phyloP scores from a whole-genome alignment of 179 eudicot species.

The Corrigiola litoralis region DNA sequence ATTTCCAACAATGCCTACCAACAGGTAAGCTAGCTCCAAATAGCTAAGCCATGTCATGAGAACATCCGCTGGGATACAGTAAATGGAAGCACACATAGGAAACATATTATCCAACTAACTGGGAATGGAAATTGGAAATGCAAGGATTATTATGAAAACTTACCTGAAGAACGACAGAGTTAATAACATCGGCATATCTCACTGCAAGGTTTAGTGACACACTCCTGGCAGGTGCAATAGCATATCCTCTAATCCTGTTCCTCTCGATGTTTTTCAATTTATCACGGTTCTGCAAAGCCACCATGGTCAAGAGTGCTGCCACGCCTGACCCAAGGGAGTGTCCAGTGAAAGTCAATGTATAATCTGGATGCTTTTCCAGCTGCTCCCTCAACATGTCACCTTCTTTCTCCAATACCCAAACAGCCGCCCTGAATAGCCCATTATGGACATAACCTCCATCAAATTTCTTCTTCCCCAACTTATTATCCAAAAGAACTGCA shows the following conservation, averaged over 20 bases:
- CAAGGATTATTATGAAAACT: background rate
- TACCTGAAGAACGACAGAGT: constrained; percentile 92
- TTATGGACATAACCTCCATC: constrained; percentile 93
- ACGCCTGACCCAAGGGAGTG: constrained; percentile 62
- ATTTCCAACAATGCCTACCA: background rate
- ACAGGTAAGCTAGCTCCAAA: background rate
- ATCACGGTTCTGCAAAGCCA: constrained; percentile 36
- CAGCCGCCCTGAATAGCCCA: constrained; percentile 76
- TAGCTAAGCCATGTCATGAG: background rate
- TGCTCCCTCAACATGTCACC: constrained; percentile 51
- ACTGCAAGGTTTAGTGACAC: constrained; percentile 90
- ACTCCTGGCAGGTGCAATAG: constrained; percentile 93
- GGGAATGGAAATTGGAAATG: background rate
- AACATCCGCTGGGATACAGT: background rate
- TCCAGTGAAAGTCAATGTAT: constrained; percentile 59
- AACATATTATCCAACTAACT: background rate
- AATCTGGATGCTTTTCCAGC: constrained; percentile 49
- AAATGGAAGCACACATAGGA: background rate
- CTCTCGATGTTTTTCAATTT: constrained; percentile 51
- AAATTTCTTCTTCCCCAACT: constrained; percentile 72
- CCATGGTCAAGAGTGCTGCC: constrained; percentile 42
- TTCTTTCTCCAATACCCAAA: constrained; percentile 68
- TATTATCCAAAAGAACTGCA: constrained; percentile 67
- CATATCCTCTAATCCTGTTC: constrained; percentile 76
- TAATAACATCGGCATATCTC: constrained; percentile 88